These are phyloP conservation scores for Smithsoniella earleae DNA, from an alignment of 163 green algal genomes.

Conservation along the genomic window DNA sequence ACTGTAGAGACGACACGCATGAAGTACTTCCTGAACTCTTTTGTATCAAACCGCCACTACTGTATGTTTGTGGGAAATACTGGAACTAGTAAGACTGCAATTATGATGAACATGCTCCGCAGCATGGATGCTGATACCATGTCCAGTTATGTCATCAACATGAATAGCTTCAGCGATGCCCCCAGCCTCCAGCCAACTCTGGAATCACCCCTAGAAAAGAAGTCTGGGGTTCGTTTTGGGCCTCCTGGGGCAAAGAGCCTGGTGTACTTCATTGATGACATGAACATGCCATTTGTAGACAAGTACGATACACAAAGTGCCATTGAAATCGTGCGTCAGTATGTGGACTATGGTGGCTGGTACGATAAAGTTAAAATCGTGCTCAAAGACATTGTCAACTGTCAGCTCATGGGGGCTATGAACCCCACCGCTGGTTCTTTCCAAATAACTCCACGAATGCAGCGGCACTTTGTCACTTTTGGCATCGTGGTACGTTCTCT, in stretches of 20 bases:
- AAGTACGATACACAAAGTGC: slow-evolving; percentile 91
- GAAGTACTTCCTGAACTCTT: slow-evolving; percentile 70
- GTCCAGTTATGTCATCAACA: slow-evolving; percentile 66
- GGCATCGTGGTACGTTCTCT: slow-evolving; percentile 33
- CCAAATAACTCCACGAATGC: slow-evolving; percentile 82
- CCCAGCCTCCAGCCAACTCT: slow-evolving; percentile 47
- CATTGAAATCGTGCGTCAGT: slow-evolving; percentile 81
- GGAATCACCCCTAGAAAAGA: slow-evolving; percentile 82
- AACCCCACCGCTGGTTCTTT: slow-evolving; percentile 86
- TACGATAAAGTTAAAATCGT: slow-evolving; percentile 76
- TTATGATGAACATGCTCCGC: slow-evolving; percentile 78
- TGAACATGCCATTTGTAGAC: slow-evolving; percentile 86
- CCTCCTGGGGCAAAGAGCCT: slow-evolving; percentile 63
- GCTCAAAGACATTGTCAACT: slow-evolving; percentile 77
- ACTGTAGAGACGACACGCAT: slow-evolving; percentile 80
- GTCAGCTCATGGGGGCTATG: slow-evolving; percentile 74
- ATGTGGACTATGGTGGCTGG: slow-evolving; percentile 85
- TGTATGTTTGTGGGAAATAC: slow-evolving; percentile 90
- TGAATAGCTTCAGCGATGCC: slow-evolving; percentile 78
- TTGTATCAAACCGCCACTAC: slow-evolving; percentile 71
- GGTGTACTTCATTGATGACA: slow-evolving; percentile 87
- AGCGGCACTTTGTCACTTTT: slow-evolving; percentile 89
- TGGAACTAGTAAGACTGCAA: slow-evolving; percentile 78
- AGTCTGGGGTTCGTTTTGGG: slow-evolving; percentile 70
- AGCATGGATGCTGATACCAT: slow-evolving; percentile 67